Base-by-base conservation (phyloP, 2,329 filamentous ascomycete genomes). In the Podosphaera fusca region DNA sequence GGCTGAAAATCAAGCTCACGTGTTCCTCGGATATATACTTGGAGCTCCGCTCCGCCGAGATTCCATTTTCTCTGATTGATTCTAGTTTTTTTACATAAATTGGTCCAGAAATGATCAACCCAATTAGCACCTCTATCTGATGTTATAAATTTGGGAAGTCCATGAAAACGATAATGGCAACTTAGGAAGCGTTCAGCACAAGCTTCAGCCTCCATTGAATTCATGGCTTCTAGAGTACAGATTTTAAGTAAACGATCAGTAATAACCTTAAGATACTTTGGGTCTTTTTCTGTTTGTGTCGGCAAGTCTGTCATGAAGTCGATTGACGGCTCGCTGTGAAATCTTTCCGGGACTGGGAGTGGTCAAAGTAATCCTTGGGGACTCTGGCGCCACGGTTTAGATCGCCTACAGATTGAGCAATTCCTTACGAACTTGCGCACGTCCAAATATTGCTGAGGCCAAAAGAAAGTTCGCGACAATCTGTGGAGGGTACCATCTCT, bases 81-180 rank as follows among this genome's bases (percentile, higher is more conserved):
- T n/a, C 51, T 34, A 38, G 35, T 14, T 8, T 8, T 21, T 30
- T 4, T 21, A 4, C 8, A 49, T 21, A 8, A 30, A 21, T 1
- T n/a, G 38, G 51, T 54, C n/a, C 51, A 54, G 34, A 54, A 54
- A 54, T 54, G 14, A 38, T 2, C 51, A 9, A 54, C 51, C 34
- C 51, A 54, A 54, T 38, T 54, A 29, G 33, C 51, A 2, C 51
- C 51, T 40, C 14, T 40, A 29, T 40, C 51, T 40, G 34, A 54
- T 38, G 51, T 54, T 54, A 40, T 38, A 54, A 54, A 36, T n/a
- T 54, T 38, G 29, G 34, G 51, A 54, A 40, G 38, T 5, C 51
- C 51, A 54, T 40, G 33, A 54, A 54, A 54, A 38, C 51, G 4
- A 54, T 54, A 54, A 40, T 54, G 51, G 29, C n/a, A 40, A 54